These are phyloP conservation scores for Xylaria curta DNA, from an alignment of 495 filamentous ascomycete species.

Conservation along the genomic window DNA sequence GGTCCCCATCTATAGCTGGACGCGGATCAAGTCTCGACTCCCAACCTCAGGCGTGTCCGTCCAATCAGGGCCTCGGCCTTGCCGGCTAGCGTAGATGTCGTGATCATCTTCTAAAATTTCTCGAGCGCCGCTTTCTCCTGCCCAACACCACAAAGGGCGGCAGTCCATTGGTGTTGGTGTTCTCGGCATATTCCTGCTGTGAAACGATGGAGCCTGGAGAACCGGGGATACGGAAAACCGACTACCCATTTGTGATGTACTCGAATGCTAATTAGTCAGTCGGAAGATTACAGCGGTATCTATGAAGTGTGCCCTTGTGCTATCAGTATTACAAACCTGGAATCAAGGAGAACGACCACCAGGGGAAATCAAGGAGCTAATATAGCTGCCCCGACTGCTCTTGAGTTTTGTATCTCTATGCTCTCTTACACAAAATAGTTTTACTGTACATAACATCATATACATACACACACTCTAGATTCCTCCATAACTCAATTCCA, in stretches of 20 bases:
- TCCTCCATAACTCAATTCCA: not conserved
- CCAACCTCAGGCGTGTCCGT: constrained; percentile 16
- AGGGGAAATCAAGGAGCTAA: constrained; percentile 7
- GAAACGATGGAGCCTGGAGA: constrained; percentile 11
- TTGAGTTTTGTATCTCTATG: not conserved
- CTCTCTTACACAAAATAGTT: constrained; percentile 8
- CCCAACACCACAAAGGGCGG: not conserved
- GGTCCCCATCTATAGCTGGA: constrained; percentile 17
- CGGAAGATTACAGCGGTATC: not conserved
- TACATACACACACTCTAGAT: constrained; percentile 4
- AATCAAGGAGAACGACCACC: not conserved
- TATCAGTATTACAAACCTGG: constrained; percentile 26
- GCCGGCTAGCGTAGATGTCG: constrained; percentile 47
- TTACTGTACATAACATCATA: constrained; percentile 2
- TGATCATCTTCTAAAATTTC: constrained; percentile 45
- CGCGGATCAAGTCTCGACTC: constrained; percentile 3
- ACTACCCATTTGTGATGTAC: constrained; percentile 14
- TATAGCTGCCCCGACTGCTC: constrained; percentile 18
- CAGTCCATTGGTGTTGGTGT: not conserved
- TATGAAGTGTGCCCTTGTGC: not conserved
- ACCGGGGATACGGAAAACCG: not conserved
- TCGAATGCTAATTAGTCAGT: constrained; percentile 23
- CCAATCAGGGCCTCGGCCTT: constrained; percentile 40
- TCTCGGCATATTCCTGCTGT: constrained; percentile 1
- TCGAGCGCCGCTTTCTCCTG: constrained; percentile 4